Evolutionary conservation across 768 basidiomycete species (phyloP), one percentile per base, ranked within the genome.

Genomic region (Kwoniella mangroviensis): DNA sequence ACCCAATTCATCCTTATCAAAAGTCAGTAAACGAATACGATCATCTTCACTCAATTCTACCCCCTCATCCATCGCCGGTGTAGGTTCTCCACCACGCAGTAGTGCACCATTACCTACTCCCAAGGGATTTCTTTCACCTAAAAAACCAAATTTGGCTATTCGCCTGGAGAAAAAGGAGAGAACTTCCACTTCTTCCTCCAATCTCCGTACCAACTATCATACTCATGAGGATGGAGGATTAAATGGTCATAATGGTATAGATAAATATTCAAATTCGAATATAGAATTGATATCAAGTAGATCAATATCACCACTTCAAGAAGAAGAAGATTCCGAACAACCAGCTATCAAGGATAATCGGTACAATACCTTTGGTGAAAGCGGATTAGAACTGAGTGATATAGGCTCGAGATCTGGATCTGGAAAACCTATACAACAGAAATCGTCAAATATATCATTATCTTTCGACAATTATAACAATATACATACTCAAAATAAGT

Each of bases 71-170:
- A 54, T 71, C 10, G 65, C 62, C 45, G 45, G 45, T 19, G 45
- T 49, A 19, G 13, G 45, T 19, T 72, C 74, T 4, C 69, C 71
- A 42, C 41, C 65, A 5, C 70, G 73, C 17, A 64, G 45, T 3
- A 21, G 70, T 24, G 63, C 70, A 3, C 73, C 75, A 0, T 66
- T 77, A 49, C 79, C 74, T 4, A 75, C 68, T 13, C 74, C 75
- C n/a, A 65, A 65, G 40, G 75, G 63, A 3, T 77, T 73, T 51
- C 55, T 74, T 13, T 68, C 65, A n/a, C 77, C 75, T 7, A 78
- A 75, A 56, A 78, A 80, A 63, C 74, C 77, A 2, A 63, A 59
- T 52, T 69, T 74, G 9, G 79, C 74, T 2, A 62, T 79, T 10
- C 42, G 71, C 45, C 63, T 72, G 6, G 78, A 77, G 56, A 56